Conservation (phyloP, 345 rosid species). For the Psidium friedrichsthalianum region DNA sequence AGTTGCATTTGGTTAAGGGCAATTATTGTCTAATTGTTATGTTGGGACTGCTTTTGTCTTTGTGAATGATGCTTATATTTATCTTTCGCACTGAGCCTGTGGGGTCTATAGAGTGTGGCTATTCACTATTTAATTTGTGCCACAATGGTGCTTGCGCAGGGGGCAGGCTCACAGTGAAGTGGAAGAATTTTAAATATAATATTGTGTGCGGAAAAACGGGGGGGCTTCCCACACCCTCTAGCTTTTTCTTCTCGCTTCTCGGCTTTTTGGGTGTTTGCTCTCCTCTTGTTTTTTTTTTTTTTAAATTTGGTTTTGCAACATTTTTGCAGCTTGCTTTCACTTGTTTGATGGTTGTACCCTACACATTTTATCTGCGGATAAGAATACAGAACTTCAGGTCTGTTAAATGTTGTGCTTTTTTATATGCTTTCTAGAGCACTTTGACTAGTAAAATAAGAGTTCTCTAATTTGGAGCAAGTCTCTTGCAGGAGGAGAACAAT, state of each 20-base stretch:
- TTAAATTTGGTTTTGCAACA: neutral
- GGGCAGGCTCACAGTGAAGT: neutral
- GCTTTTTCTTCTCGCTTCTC: no score
- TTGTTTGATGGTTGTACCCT: conserved; percentile 34
- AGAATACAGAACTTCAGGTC: conserved; percentile 58
- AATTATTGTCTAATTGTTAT: neutral
- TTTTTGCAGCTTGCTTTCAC: conserved; percentile 49
- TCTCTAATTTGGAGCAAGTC: neutral
- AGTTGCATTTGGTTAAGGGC: neutral
- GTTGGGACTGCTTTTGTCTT: neutral
- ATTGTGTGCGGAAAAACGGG: no score
- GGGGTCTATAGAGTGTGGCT: neutral
- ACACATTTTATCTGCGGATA: conserved; percentile 36
- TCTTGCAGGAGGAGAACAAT: conserved; percentile 58
- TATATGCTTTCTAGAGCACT: neutral
- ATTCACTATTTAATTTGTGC: neutral
- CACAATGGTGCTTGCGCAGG: neutral
- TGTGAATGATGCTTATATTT: neutral
- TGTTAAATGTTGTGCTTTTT: neutral
- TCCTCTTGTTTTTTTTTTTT: neutral
- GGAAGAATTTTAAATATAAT: no score
- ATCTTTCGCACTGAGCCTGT: neutral
- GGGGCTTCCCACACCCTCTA: no score
- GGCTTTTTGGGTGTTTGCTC: neutral
- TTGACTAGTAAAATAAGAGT: neutral